Conservation (phyloP, 768 basidiomycete genomes). For the Artomyces pyxidatus region DNA sequence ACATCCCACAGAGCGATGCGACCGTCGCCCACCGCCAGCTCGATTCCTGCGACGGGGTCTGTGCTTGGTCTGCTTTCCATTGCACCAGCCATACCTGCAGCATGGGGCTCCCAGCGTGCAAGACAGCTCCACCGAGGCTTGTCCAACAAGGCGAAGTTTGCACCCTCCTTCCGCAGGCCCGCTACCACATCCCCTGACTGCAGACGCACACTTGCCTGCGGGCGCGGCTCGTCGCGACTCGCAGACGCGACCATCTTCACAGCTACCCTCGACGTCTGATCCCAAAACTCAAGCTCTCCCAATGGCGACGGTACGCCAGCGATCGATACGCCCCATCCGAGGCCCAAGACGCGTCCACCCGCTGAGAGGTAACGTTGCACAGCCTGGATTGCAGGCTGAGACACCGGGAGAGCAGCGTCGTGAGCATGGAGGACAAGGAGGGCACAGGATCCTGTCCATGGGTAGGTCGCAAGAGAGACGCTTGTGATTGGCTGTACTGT, state of each 20-base stretch:
- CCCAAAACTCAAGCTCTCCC: constrained; percentile 26
- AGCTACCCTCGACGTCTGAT: constrained; percentile 29
- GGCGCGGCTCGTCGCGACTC: neutral
- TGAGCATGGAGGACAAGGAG: constrained; percentile 71
- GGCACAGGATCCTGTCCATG: constrained; percentile 72
- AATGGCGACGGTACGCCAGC: constrained; percentile 20
- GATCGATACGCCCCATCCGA: constrained; percentile 55
- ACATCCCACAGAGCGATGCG: constrained; percentile 11
- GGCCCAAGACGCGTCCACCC: constrained; percentile 66
- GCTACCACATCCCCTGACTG: neutral
- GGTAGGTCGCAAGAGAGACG: constrained; percentile 50
- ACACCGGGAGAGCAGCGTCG: constrained; percentile 31
- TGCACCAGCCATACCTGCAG: neutral
- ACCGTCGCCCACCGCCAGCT: constrained; percentile 9
- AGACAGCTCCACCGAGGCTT: neutral
- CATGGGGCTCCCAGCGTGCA: neutral
- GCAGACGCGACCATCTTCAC: neutral
- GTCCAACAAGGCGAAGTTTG: neutral
- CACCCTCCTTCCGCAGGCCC: neutral
- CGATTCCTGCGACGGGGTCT: constrained; percentile 5
- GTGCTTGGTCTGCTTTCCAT: neutral
- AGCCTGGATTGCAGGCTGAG: constrained; percentile 30
- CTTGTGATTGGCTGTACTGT: constrained; percentile 64
- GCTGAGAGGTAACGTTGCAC: constrained; percentile 53
- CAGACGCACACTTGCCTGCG: neutral